Conservation (phyloP, 192 early-diverging fungal genomes). For the Chytriomyces sp. region DNA sequence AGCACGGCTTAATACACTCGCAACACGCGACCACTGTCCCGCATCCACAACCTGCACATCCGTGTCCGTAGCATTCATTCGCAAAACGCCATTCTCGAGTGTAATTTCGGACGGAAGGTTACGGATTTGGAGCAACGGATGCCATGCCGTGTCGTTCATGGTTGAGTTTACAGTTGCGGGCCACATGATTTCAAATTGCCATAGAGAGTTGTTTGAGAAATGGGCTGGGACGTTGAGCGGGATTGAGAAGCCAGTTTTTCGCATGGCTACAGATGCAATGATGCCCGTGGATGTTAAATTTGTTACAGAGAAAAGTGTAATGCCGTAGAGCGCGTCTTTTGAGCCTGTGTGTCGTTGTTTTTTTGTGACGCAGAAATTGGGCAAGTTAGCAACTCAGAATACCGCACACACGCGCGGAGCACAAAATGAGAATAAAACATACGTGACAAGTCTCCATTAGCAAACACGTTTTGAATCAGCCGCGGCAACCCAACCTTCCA, state of each 20-base stretch:
- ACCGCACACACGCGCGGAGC: background rate
- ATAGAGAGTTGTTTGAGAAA: background rate
- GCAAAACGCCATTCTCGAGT: background rate
- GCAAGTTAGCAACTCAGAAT: background rate
- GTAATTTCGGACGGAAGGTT: background rate
- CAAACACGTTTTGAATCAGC: background rate
- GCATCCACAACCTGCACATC: background rate
- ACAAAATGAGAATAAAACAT: background rate
- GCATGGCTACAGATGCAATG: background rate
- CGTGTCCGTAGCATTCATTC: background rate
- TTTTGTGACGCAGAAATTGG: too few species aligned
- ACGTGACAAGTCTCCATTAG: background rate
- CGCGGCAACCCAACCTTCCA: background rate
- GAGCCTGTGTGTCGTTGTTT: background rate
- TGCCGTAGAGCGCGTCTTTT: background rate
- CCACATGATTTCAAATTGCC: constrained; percentile 1
- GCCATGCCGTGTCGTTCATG: background rate
- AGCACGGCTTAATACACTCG: background rate
- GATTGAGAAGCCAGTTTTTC: background rate
- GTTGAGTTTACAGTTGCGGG: background rate
- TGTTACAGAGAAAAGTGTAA: background rate
- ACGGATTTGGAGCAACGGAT: background rate
- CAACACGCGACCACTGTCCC: background rate
- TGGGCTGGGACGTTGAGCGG: background rate
- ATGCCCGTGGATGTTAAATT: background rate